Evolutionary conservation across 352 stramenopile species (phyloP), one percentile per base, ranked within the genome.

Genomic region (Pythium biforme): DNA sequence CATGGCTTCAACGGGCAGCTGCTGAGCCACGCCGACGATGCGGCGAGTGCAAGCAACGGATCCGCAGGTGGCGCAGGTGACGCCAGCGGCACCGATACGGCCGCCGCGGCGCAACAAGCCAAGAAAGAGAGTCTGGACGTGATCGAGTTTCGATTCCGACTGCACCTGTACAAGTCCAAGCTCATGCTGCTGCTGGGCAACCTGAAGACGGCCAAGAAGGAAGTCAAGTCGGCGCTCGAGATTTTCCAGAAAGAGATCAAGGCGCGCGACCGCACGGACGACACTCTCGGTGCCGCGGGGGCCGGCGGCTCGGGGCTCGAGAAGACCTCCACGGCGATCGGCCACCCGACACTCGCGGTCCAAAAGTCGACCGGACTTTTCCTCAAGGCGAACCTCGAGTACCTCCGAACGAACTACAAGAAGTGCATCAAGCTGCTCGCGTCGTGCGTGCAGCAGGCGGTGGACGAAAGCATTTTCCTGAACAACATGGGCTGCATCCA

Each of bases 401-500:
- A 97, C 86, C 83, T 98, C 76, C 84, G 92, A 53, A 88, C 90
- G 65, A 97, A 97, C 71, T 96, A 97, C 77, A 96, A 95, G 73
- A 97, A 97, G 76, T 95, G 85, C 62, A 92, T 97, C 73, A 97
- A 97, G 80, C 77, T 97, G 59, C 72, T 97, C 55, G 89, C 88
- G 50, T 96, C 88, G 40, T 95, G 86, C 77, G 89, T 86, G 75
- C 80, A 91, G 67, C 71, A 87, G 51, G 81, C 86, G 14, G 83
- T 95, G 25, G 88, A 87, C 54, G 86, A 94, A 74, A 91, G 81
- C 70, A 74, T 94, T 64, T 88, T 92, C 61, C 73, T 96, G 49
- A 95, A 94, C 81, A 95, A 94, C 69, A 90, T 96, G 86, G 91
- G 91, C 55, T 97, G 91, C 66, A 93, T 97, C 64, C 91, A 97